These are phyloP conservation scores for Lenzites betulinus DNA, from an alignment of 768 basidiomycete genomes.

Conservation along the genomic window DNA sequence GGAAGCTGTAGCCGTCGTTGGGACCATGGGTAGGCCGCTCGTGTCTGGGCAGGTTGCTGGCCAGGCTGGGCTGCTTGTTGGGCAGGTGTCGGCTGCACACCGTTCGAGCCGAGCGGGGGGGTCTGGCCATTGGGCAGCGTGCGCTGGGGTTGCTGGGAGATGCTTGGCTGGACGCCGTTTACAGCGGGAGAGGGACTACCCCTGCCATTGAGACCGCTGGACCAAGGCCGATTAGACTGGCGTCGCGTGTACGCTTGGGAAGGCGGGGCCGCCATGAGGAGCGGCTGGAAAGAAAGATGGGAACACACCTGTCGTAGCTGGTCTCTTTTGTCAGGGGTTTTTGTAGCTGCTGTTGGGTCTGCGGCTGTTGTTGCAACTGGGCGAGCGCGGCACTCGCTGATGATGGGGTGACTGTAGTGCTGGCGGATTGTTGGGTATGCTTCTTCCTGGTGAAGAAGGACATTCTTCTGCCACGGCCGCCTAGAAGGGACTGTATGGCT, in stretches of 20 bases:
- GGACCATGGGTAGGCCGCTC: conserved; percentile 83
- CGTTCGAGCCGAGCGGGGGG: conserved; percentile 18
- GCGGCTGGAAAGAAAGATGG: conserved; percentile 1
- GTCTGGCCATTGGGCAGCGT: conserved; percentile 6
- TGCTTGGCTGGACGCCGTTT: conserved; percentile 24
- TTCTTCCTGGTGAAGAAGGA: conserved; percentile 94
- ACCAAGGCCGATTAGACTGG: conserved; percentile 15
- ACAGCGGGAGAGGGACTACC: conserved; percentile 30
- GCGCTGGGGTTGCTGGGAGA: conserved; percentile 22
- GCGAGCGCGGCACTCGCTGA: conserved; percentile 66
- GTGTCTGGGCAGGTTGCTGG: conserved; percentile 37
- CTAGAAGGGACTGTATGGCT: conserved; percentile 72
- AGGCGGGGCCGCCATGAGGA: conserved; percentile 6
- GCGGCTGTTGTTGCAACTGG: conserved; percentile 26
- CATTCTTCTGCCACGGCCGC: conserved; percentile 71
- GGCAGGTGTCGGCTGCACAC: conserved; percentile 29
- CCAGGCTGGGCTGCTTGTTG: conserved; percentile 18
- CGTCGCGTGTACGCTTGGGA: conserved; percentile 12
- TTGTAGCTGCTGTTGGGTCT: conserved; percentile 33
- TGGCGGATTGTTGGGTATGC: conserved; percentile 44
- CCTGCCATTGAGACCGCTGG: conserved; percentile 32
- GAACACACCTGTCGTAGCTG: conserved; percentile 34
- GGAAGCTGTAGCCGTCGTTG: conserved; percentile 70
- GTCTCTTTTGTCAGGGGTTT: conserved; percentile 34
- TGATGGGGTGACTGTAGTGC: conserved; percentile 53